Evolutionary conservation across 202 grass and related monocot genomes (phyloP), one percentile per base, ranked within the genome.

Genomic region (Hordeum pubiflorum): DNA sequence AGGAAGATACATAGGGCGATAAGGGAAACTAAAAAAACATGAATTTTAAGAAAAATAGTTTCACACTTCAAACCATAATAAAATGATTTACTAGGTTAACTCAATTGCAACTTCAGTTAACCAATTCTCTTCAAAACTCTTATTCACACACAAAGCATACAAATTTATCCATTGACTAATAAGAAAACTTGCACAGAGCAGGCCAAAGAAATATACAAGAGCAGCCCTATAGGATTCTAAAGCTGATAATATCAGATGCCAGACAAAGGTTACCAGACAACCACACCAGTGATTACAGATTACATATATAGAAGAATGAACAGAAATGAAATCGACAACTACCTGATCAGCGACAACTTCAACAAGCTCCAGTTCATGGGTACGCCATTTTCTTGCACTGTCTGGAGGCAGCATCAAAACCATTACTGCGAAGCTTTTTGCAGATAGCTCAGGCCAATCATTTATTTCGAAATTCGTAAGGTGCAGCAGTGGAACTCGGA

Each of bases 261-360:
- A n/a, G 37, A 0, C 8, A 50, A 34, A 26, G 18, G 31, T 55
- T 59, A 81, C 27, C 44, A 76, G 72, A 85, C 10, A 79, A 70
- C n/a, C 38, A 74, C 17, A 75, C 13, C 9, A 69, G 31, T 59
- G 24, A 77, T 61, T 70, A 79, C 9, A 34, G 31, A 73, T 76
- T 38, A 80, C 38, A 79, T 40, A 22, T 54, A 76, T 12, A 76
- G 4, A 56, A 1, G 55, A 83, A 75, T 37, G 34, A 27, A 87
- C 27, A 61, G 18, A 12, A 59, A 81, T 33, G 37, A 8, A 77
- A 72, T n/a, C 77, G 43, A 58, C 27, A 77, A 72, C 11, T 65
- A 93, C 93, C 91, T 97, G 93, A 78, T 93, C 93, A 66, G 90
- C 88, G 63, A 93, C 88, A 2, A 97, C 93, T 81, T 93, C 91